phyloP scores from a whole-genome alignment of 768 basidiomycete genomes.

The Aureoboletus auriporus region DNA sequence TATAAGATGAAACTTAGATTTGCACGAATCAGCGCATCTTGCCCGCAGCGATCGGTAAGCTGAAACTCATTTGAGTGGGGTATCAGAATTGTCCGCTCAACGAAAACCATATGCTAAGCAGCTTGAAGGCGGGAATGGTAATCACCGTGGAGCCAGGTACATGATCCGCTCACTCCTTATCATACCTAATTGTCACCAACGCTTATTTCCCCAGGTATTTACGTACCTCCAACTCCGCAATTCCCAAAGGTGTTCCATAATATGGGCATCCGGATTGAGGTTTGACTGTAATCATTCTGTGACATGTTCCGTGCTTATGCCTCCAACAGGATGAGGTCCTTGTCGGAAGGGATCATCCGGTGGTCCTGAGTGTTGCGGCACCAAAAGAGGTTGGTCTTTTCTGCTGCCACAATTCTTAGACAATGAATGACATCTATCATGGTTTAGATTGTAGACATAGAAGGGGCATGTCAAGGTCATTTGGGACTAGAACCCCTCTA shows the following conservation, averaged over 20 bases:
- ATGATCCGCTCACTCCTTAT: conserved; percentile 7
- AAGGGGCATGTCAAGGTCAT: conserved; percentile 73
- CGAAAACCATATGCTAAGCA: conserved; percentile 23
- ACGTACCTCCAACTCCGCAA: conserved; percentile 73
- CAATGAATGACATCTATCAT: conserved; percentile 1
- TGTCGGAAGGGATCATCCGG: conserved; percentile 55
- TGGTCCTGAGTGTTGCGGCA: conserved; percentile 64
- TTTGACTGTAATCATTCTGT: conserved; percentile 19
- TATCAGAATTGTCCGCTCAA: conserved; percentile 2
- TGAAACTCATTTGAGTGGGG: background rate
- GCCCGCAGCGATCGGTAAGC: conserved; percentile 54
- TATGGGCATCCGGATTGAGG: conserved; percentile 90
- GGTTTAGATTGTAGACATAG: conserved; percentile 63
- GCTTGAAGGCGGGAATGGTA: conserved; percentile 82
- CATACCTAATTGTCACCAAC: background rate
- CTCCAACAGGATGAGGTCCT: conserved; percentile 63
- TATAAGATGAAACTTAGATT: conserved; percentile 45
- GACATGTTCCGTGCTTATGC: conserved; percentile 4
- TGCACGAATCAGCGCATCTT: conserved; percentile 78
- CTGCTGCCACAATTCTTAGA: background rate
- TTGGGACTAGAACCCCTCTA: conserved; percentile 58
- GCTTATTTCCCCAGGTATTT: conserved; percentile 52
- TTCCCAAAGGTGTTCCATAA: conserved; percentile 91
- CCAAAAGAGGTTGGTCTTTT: conserved; percentile 71
- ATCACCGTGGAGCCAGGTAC: conserved; percentile 87